Percentiles rank a stretch among this genome's conserved stretches.
These are phyloP conservation scores for Alectoria sarmentosa DNA, from an alignment of 495 filamentous ascomycete genomes.

Conservation along the genomic window DNA sequence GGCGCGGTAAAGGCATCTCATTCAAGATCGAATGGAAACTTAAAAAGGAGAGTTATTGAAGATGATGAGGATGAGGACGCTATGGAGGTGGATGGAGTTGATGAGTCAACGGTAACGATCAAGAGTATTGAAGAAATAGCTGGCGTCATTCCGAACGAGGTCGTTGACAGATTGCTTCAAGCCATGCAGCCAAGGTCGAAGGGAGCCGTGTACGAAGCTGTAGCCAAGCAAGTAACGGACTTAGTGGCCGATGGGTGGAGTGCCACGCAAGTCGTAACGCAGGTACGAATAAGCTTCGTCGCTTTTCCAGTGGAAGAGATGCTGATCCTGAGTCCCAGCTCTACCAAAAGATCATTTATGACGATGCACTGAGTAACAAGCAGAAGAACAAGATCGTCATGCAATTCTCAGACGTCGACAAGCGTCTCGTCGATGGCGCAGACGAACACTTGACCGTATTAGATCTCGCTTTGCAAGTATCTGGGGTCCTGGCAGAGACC, in stretches of 20 bases:
- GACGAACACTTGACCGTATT: conserved; percentile 91
- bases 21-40: conserved; percentile 39
- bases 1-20: conserved; percentile 42
- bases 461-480: conserved; percentile 74
- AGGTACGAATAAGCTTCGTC: conserved; percentile 39
- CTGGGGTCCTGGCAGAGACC: conserved; percentile 54
- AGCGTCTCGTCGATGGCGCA: conserved; percentile 91
- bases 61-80: conserved; percentile 44
- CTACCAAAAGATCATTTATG: conserved; percentile 74
- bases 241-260: conserved; percentile 98
- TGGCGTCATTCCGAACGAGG: conserved; percentile 74
- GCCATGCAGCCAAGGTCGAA: conserved; percentile 69
- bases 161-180: conserved; percentile 60
- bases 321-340: conserved; percentile 45
- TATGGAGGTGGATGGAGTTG: conserved; percentile 42
- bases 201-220: conserved; percentile 57
- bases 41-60: conserved; percentile 46
- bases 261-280: conserved; percentile 77
- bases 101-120: conserved; percentile 56
- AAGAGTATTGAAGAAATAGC: conserved; percentile 89
- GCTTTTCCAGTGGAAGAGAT: neutral
- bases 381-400: conserved; percentile 89
- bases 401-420: conserved; percentile 88
- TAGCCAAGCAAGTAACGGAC: conserved; percentile 74
- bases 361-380: conserved; percentile 71